Conservation (phyloP, 768 basidiomycete genomes). For the Lactarius pseudohatsudake region DNA sequence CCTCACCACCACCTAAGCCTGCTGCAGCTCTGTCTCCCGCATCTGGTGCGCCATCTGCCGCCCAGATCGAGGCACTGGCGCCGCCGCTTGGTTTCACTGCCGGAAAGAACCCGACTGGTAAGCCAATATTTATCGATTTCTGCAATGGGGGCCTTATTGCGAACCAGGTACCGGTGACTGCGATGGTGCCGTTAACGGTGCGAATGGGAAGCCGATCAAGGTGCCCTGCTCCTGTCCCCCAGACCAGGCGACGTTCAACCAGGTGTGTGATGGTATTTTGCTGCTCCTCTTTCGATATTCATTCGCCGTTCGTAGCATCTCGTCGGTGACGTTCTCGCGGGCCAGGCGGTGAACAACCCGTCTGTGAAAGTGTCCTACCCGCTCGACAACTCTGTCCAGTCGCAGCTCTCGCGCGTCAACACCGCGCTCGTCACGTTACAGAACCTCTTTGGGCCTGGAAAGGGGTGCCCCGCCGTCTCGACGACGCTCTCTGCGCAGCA, state of each 20-base stretch:
- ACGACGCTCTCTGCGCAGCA: slow-evolving; percentile 47
- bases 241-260: slow-evolving; percentile 36
- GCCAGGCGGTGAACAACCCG: slow-evolving; percentile 62
- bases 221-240: slow-evolving; percentile 47
- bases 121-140: background rate
- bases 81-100: slow-evolving; percentile 33
- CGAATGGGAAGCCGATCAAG: slow-evolving; percentile 39
- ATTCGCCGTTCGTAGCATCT: slow-evolving; percentile 15
- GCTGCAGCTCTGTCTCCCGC: background rate
- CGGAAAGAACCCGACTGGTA: slow-evolving; percentile 33
- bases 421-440: slow-evolving; percentile 68
- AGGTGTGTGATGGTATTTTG: slow-evolving; percentile 18
- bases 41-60: background rate
- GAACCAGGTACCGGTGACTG: slow-evolving; percentile 25
- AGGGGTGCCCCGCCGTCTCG: slow-evolving; percentile 64
- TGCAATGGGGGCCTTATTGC: background rate
- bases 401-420: slow-evolving; percentile 56
- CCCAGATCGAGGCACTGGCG: slow-evolving; percentile 28
- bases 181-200: slow-evolving; percentile 34
- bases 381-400: slow-evolving; percentile 51
- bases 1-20: background rate
- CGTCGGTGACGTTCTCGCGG: slow-evolving; percentile 8
- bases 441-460: slow-evolving; percentile 65
- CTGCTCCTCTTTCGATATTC: slow-evolving; percentile 1
- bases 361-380: slow-evolving; percentile 60